Evolutionary conservation across 768 basidiomycete genomes (phyloP), one percentile per base, ranked within the genome.

Genomic region (Leucocoprinus sp.): DNA sequence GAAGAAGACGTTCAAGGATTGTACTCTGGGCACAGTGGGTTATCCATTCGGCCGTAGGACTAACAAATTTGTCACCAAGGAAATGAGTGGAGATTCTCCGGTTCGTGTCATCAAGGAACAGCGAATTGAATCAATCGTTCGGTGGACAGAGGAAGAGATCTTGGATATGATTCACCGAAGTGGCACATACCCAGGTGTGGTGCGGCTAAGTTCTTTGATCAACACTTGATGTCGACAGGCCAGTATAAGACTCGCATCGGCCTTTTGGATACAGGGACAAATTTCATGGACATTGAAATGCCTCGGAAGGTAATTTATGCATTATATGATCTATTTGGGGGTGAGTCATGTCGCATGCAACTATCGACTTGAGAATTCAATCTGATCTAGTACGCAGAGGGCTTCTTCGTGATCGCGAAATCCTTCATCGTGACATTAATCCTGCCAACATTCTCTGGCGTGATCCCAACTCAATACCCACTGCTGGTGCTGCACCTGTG

Each of bases 301-400:
- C 42, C 42, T 5, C 19, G 42, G 8, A 14, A 43, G 21, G 42
- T 34, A n/a, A 11, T 43, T 21, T 37, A 37, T n/a, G 28, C 41
- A 5, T 34, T 48, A 27, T 46, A 52, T 15, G 51, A 49, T 28
- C 48, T 52, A 1, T 31, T 52, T n/a, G 48, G 49, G 31, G 29
- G 51, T 49, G 24, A 44, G 51, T 45, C 8, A 2, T 27, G 8
- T 29, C 14, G 12, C 14, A 15, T 37, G 17, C 18, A 4, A 21
- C 7, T 4, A 21, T 18, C 12, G 36, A 4, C 4, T 21, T 41
- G 7, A 15, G 33, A 18, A 26, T 4, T 21, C 34, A 42, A 48
- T 41, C 11, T 49, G 39, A 22, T 43, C 47, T 12, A 22, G 40
- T 5, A n/a, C n/a, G n/a, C n/a, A n/a, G n/a, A n/a, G n/a, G n/a